Conservation (phyloP, 148 eudicot genomes). For the Chenopodium suecicum region DNA sequence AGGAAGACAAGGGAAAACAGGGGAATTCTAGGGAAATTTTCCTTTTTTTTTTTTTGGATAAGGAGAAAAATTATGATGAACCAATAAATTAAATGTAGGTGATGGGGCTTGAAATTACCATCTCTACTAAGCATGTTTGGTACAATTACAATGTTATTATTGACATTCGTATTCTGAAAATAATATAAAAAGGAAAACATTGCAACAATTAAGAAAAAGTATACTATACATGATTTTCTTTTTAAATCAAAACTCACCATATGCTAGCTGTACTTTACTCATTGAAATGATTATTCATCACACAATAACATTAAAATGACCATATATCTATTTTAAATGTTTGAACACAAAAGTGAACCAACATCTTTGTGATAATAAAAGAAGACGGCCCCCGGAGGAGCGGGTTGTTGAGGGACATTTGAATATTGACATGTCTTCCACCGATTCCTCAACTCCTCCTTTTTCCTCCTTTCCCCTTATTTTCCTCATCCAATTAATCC, state of each 20-base stretch:
- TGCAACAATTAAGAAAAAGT: too few species aligned
- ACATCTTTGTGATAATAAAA: not conserved
- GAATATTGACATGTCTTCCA: slow-evolving; percentile 21
- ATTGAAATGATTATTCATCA: slow-evolving; percentile 17
- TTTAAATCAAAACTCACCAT: not conserved
- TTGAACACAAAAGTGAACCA: slow-evolving; percentile 16
- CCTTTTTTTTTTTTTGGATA: too few species aligned
- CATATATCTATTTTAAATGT: not conserved
- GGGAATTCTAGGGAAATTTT: too few species aligned
- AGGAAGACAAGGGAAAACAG: too few species aligned
- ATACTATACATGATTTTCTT: too few species aligned
- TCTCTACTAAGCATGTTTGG: too few species aligned
- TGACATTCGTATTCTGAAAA: too few species aligned
- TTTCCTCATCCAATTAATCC: slow-evolving; percentile 9
- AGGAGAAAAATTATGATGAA: too few species aligned
- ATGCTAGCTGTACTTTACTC: slow-evolving; percentile 21
- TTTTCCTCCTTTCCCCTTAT: slow-evolving; percentile 11
- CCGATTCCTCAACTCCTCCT: not conserved
- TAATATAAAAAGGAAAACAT: too few species aligned
- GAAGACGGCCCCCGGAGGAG: slow-evolving; percentile 11
- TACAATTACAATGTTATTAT: too few species aligned
- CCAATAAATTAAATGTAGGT: too few species aligned
- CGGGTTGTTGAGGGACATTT: slow-evolving; percentile 30
- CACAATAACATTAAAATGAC: not conserved
- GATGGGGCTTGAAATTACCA: too few species aligned